phyloP scores from a whole-genome alignment of 2,329 filamentous ascomycete species.

The Clarireedia hainanense region DNA sequence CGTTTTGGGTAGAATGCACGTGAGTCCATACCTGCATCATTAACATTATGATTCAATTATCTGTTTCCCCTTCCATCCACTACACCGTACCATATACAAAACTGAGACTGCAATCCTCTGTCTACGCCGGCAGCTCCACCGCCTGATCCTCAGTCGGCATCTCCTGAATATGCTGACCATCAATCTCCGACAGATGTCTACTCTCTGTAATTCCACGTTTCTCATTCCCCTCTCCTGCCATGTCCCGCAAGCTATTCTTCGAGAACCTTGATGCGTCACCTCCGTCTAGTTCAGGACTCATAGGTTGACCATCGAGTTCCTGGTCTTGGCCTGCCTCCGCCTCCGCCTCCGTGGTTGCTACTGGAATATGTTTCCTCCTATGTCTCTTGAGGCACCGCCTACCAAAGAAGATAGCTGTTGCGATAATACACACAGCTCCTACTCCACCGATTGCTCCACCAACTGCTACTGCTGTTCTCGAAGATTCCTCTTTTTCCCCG shows the following conservation, averaged over 20 bases:
- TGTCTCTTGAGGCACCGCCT: too few relatives aligned
- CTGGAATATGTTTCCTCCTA: too few relatives aligned
- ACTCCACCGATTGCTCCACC: not conserved
- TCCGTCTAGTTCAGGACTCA: not conserved
- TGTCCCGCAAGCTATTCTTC: not conserved
- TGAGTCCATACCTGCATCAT: not conserved
- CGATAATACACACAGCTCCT: not conserved
- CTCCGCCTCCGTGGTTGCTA: too few relatives aligned
- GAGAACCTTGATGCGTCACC: not conserved
- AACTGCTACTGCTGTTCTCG: not conserved
- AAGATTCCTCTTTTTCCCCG: too few relatives aligned
- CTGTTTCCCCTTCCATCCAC: not conserved
- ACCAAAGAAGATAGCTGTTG: too few relatives aligned
- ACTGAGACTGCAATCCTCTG: too few relatives aligned
- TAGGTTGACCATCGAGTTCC: too few relatives aligned
- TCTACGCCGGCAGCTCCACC: not conserved
- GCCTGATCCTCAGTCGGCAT: not conserved
- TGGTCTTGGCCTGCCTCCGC: too few relatives aligned
- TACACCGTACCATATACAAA: not conserved
- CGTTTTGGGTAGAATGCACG: too few relatives aligned
- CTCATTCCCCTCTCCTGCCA: not conserved
- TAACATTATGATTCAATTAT: not conserved
- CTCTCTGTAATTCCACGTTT: not conserved
- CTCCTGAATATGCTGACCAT: not conserved
- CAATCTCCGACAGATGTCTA: not conserved